Evolutionary conservation across 1,284 basidiomycete species (phyloP).

Genomic region (Mycena citricolor): DNA sequence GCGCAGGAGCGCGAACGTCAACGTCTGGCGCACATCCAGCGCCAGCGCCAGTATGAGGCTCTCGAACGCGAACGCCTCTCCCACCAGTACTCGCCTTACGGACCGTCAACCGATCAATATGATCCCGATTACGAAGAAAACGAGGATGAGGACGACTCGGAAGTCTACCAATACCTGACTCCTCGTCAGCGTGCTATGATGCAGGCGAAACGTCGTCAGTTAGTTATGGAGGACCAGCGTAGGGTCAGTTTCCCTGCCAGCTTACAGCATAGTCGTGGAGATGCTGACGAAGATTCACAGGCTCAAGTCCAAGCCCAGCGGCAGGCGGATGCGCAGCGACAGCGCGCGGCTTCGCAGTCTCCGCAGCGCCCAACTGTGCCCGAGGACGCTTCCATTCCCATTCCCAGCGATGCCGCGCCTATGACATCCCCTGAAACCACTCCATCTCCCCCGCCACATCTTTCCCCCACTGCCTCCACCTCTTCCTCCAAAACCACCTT

Average conservation of each 20-base stretch:
- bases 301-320: no score
- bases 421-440: no score
- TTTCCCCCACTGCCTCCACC: no score
- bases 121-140: conserved; percentile 21
- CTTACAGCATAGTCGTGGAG: conserved; percentile 3
- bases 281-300: conserved; percentile 2
- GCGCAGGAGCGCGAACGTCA: no score
- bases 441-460: no score
- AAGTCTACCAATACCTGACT: conserved; percentile 14
- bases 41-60: no score
- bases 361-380: conserved; percentile 1
- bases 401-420: no score
- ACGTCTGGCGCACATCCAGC: no score
- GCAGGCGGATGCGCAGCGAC: neutral
- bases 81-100: no score
- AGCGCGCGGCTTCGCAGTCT: conserved; percentile 5
- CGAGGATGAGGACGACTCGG: conserved; percentile 17
- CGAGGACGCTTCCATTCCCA: neutral
- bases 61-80: no score
- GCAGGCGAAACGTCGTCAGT: conserved; percentile 14
- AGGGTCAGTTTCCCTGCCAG: conserved; percentile 7
- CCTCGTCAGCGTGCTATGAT: conserved; percentile 19
- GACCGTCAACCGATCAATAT: no score
- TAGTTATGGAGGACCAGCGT: conserved; percentile 16
- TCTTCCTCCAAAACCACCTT: conserved; percentile 1